Evolutionary conservation across 1,284 basidiomycete species (phyloP), one percentile per base, ranked within the genome.

Genomic region (Ganoderma sinense): DNA sequence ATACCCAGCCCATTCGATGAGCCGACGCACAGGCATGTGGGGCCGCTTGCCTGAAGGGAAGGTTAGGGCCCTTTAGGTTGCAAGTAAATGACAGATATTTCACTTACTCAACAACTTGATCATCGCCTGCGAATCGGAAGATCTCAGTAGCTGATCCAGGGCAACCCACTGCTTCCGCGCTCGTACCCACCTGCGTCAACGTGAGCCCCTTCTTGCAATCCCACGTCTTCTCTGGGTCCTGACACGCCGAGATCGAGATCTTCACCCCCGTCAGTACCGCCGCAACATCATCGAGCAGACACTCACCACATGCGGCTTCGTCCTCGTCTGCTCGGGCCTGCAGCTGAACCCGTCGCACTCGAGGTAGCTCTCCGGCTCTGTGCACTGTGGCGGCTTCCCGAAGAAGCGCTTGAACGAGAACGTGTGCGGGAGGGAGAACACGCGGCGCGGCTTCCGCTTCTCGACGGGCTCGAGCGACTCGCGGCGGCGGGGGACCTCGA

Each of bases 241-340:
- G 31, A 41, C 62, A 64, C 14, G 67, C 67, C 13, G 67, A 59
- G 4, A 68, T 64, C 6, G 62, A 60, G 6, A 68, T 29, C 67
- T 68, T 7, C 14, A 7, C 18, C 20, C 11, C 11, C 11, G 16
- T 23, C 6, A 43, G 7, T 20, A 39, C 55, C n/a, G 58, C 10
- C 26, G 20, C 4, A 5, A 20, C 8, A 2, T 7, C 14, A 20
- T n/a, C n/a, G 36, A 4, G 2, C n/a, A 11, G 13, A n/a, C 48
- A 33, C 62, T 20, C 20, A 68, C 67, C 10, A 68, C 67, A 43
- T 68, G n/a, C 7, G 67, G 40, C 18, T 39, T 60, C 31, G 40
- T 48, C 55, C 20, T 63, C 53, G 23, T 31, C 29, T 39, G 1
- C 5, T 33, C 26, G 1, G 67, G 56, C 67, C 20, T 26, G 62